Percentiles rank a stretch among this genome's conserved stretches.
These are phyloP conservation scores for Paramecium primaurelia DNA, from an alignment of 73 alveolate genomes.

Conservation along the genomic window DNA sequence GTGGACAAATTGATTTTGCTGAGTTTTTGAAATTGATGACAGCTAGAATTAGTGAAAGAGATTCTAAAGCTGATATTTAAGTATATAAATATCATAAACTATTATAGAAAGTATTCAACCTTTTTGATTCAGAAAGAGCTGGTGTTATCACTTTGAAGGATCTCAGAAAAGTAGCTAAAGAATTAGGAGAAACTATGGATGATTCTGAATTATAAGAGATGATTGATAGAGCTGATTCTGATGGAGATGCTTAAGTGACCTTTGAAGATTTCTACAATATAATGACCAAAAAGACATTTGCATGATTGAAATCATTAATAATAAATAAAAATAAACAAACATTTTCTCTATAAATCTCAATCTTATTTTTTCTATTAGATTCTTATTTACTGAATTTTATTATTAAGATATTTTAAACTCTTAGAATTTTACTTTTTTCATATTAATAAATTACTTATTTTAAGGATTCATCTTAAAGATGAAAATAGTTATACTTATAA, in stretches of 20 bases:
- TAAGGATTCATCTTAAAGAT: too few species aligned
- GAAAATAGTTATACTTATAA: too few species aligned
- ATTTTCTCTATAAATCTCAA: not conserved
- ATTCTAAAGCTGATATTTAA: slow-evolving; percentile 83
- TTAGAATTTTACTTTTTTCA: too few species aligned
- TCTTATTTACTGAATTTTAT: not conserved
- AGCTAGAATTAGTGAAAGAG: slow-evolving; percentile 83
- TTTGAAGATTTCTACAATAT: slow-evolving; percentile 64
- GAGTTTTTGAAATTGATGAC: slow-evolving; percentile 87
- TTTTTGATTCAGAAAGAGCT: slow-evolving; percentile 79
- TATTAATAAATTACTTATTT: too few species aligned
- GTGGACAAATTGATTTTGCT: slow-evolving; percentile 85
- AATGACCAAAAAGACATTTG: not conserved
- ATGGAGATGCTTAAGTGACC: slow-evolving; percentile 86
- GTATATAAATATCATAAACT: not conserved
- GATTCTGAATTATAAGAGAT: slow-evolving; percentile 86
- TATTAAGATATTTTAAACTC: not conserved
- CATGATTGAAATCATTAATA: not conserved
- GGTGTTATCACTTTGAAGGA: slow-evolving; percentile 78
- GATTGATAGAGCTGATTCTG: slow-evolving; percentile 85
- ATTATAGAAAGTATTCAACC: slow-evolving; percentile 69
- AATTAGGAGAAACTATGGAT: slow-evolving; percentile 80
- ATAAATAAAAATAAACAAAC: not conserved
- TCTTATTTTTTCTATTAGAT: not conserved
- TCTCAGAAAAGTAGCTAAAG: slow-evolving; percentile 80